Evolutionary conservation across 192 early-diverging fungal genomes (phyloP).

Genomic region (Diversispora epigaea): DNA sequence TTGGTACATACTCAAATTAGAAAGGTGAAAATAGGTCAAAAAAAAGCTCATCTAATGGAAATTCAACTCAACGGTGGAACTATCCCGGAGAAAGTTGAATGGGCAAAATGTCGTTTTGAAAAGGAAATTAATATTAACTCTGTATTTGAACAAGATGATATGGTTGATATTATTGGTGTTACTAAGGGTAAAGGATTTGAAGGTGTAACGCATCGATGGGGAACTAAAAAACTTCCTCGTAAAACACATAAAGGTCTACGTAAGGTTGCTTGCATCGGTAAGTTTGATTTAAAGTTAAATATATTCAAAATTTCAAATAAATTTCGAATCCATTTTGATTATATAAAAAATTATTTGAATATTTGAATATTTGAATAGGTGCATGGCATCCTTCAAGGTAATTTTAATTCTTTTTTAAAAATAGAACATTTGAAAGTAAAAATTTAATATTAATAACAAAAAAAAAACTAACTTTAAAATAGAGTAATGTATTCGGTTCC

Average conservation of each 20-base stretch:
- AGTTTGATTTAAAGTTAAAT: conserved; percentile 54
- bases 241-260: conserved; percentile 99
- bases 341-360: neutral
- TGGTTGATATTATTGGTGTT: conserved; percentile 97
- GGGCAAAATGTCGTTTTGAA: conserved; percentile 97
- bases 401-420: neutral
- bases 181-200: conserved; percentile 99
- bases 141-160: conserved; percentile 98
- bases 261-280: conserved; percentile 99
- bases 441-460: neutral
- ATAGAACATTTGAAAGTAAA: too few species aligned
- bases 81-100: conserved; percentile 96
- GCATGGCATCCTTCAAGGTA: conserved; percentile 37
- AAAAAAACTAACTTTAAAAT: conserved; percentile 58
- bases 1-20: conserved; percentile 97
- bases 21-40: conserved; percentile 94
- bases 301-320: neutral
- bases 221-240: conserved; percentile 99
- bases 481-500: conserved; percentile 99
- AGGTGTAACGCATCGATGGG: conserved; percentile 99
- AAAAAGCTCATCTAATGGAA: conserved; percentile 99
- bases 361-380: conserved; percentile 4
- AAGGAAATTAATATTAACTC: conserved; percentile 85
- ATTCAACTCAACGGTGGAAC: conserved; percentile 99
- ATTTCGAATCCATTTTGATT: neutral